These are phyloP conservation scores for Vitis hybrid DNA, from an alignment of 177 flowering plant species.

Conservation along the genomic window DNA sequence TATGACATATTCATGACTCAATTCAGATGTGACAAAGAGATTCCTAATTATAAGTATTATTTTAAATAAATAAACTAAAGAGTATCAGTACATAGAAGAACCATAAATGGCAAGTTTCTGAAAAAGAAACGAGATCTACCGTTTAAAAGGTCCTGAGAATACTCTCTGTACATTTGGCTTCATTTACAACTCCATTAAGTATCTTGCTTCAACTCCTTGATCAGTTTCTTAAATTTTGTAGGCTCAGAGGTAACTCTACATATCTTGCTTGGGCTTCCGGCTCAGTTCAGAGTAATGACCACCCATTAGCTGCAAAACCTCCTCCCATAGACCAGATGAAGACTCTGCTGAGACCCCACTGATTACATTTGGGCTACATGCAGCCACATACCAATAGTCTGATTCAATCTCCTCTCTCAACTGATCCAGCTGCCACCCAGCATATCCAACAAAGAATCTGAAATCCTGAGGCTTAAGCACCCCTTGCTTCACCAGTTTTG, in stretches of 20 bases:
- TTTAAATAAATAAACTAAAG: not conserved
- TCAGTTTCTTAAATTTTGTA: conserved; percentile 3
- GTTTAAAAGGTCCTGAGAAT: conserved; percentile 4
- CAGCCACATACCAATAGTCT: conserved; percentile 76
- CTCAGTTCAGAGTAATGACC: conserved; percentile 83
- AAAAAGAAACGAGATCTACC: conserved; percentile 7
- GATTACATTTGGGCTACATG: conserved; percentile 71
- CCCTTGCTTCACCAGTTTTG: conserved; percentile 78
- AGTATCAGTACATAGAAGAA: conserved; percentile 1
- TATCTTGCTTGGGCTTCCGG: conserved; percentile 80
- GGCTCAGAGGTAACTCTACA: conserved; percentile 20
- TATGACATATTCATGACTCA: too few species aligned
- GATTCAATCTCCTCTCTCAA: conserved; percentile 81
- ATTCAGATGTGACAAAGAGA: not conserved
- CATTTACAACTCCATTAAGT: conserved; percentile 14
- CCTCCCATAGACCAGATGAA: conserved; percentile 68
- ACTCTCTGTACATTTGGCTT: conserved; percentile 40
- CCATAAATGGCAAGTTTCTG: not conserved
- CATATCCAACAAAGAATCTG: conserved; percentile 89
- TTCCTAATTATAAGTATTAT: not conserved
- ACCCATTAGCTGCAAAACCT: conserved; percentile 85
- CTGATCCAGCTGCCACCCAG: conserved; percentile 94
- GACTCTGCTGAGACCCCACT: conserved; percentile 40
- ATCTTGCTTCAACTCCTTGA: not conserved
- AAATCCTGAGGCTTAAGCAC: conserved; percentile 70